These are phyloP conservation scores for Pistacia integerrima DNA, from an alignment of 345 rosid genomes.

Conservation along the genomic window DNA sequence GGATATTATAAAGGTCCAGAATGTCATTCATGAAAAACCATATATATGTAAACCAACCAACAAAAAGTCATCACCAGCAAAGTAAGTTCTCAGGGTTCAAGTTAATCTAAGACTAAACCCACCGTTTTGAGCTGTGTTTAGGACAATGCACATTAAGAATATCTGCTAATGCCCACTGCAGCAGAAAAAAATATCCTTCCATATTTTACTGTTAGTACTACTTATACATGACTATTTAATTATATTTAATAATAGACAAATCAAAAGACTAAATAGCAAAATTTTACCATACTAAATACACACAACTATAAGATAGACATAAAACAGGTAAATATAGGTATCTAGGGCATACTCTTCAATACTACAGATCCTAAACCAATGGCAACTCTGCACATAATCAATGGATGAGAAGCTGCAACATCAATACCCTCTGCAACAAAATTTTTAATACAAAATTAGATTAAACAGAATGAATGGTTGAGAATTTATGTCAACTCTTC, in stretches of 20 bases:
- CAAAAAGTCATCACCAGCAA: not conserved
- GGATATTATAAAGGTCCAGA: constrained; percentile 17
- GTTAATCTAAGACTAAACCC: constrained; percentile 24
- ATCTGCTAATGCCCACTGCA: not conserved
- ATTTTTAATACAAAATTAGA: too few species aligned
- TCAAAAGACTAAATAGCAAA: not conserved
- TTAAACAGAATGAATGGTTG: too few species aligned
- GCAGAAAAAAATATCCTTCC: not conserved
- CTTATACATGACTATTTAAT: not conserved
- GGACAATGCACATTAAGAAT: not conserved
- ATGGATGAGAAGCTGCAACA: too few species aligned
- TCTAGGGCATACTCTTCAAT: too few species aligned
- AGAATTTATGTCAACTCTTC: too few species aligned
- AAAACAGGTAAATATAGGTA: too few species aligned
- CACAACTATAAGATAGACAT: too few species aligned
- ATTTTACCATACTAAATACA: too few species aligned
- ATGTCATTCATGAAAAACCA: not conserved
- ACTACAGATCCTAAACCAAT: too few species aligned
- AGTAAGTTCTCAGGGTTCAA: not conserved
- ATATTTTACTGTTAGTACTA: not conserved
- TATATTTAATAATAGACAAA: not conserved
- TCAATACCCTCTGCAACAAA: too few species aligned
- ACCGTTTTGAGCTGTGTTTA: constrained; percentile 31
- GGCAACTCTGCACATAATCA: too few species aligned
- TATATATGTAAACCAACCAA: not conserved